Evolutionary conservation across 106 monocot species (phyloP).

Genomic region (Triglochin maritima): DNA sequence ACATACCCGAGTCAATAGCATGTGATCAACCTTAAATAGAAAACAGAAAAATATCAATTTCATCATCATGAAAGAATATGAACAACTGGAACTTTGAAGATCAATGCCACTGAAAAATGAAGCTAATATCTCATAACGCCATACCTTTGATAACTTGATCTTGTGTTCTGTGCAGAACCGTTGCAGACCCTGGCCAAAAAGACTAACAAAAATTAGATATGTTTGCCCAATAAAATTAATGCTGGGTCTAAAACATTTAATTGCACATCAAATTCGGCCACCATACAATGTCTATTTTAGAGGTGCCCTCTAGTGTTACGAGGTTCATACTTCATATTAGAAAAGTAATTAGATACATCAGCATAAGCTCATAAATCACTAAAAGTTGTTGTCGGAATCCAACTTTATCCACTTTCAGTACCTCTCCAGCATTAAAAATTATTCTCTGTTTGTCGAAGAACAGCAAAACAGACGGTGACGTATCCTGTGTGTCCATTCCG

Average conservation of each 20-base stretch:
- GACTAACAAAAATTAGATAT: no score
- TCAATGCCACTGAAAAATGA: neutral
- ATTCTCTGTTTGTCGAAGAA: conserved; percentile 93
- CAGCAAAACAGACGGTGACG: conserved; percentile 84
- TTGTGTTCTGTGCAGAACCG: conserved; percentile 98
- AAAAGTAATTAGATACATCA: no score
- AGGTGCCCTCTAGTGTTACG: neutral
- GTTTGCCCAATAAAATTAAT: neutral
- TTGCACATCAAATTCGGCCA: no score
- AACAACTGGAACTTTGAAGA: neutral
- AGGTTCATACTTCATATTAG: no score
- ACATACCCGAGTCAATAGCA: conserved; percentile 90
- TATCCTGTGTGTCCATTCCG: conserved; percentile 98
- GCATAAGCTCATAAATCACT: no score
- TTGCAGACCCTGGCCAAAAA: conserved; percentile 64
- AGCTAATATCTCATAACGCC: neutral
- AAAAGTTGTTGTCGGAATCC: no score
- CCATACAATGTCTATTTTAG: no score
- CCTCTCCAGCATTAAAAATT: conserved; percentile 98
- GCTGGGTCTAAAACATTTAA: neutral
- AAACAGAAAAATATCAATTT: conserved; percentile 5
- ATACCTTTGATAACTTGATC: conserved; percentile 95
- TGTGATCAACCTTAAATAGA: conserved; percentile 72
- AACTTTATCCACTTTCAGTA: conserved; percentile 11
- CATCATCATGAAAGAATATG: neutral